A percentile compares a stretch with the other conserved stretches of the same genome.
phyloP scores from a whole-genome alignment of 2,329 filamentous ascomycete species.

The Diaporthe capsici region DNA sequence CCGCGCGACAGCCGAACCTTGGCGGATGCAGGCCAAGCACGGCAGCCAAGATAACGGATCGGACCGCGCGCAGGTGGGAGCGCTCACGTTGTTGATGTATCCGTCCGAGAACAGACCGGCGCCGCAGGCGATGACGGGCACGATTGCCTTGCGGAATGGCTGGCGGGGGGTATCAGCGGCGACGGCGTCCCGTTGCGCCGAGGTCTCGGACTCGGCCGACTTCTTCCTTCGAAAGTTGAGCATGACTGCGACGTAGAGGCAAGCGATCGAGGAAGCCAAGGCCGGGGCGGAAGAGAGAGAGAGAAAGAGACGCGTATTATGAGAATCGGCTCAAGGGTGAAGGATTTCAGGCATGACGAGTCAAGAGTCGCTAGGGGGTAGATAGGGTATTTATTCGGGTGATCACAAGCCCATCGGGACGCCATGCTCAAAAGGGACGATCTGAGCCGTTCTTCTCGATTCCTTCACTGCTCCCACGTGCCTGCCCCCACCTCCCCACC shows the following conservation, averaged over 20 bases:
- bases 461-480: background rate
- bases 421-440: constrained; percentile 11
- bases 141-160: constrained; percentile 45
- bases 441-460: constrained; percentile 12
- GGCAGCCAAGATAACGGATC: background rate
- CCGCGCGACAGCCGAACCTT: constrained; percentile 6
- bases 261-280: background rate
- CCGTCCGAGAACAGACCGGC: constrained; percentile 93
- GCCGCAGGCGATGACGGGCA: constrained; percentile 88
- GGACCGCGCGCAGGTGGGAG: constrained; percentile 22
- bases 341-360: constrained; percentile 3
- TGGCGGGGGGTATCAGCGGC: constrained; percentile 11
- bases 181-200: constrained; percentile 1
- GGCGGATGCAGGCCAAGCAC: constrained; percentile 25
- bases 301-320: background rate
- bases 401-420: constrained; percentile 6
- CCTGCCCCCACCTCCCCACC: background rate
- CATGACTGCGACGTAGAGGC: constrained; percentile 4
- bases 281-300: background rate
- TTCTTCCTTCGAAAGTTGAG: constrained; percentile 40
- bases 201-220: constrained; percentile 27
- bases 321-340: background rate
- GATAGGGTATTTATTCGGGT: constrained; percentile 29
- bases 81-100: constrained; percentile 84
- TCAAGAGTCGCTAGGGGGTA: constrained; percentile 4